Base-by-base conservation (phyloP, 2,329 filamentous ascomycete species). In the Neofusicoccum umdonicola region DNA sequence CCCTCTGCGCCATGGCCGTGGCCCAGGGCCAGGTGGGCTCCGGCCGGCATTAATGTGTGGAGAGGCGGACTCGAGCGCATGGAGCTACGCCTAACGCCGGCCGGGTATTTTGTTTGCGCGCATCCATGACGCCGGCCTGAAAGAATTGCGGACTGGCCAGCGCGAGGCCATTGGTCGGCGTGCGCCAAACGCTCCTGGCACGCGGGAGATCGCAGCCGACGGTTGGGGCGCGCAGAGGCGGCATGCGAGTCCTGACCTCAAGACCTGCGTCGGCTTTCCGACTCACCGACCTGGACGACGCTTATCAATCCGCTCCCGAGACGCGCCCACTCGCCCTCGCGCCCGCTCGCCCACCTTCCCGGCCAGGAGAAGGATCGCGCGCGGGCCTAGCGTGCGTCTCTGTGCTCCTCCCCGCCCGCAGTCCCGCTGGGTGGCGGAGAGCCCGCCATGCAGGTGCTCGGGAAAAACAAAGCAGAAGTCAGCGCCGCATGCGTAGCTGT, bases 51-150 rank as follows among this genome's bases (percentile, higher is more conserved):
- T 60, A 60, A 31, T 60, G 56, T 47, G 56, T 27, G 31, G 22
- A 37, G 56, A 41, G 12, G 52, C 50, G 52, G 37, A n/a, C 35
- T 37, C 50, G 34, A 54, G 35, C 42, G 56, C 41, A 60, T 47
- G 56, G 56, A 60, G 56, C 56, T 35, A 60, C 31, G 56, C 56
- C 56, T 60, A 60, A 60, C 56, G 56, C 56, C 56, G 56, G 56
- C 11, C 56, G 41, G 56, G 27, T 8, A 35, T 34, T 37, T 44
- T 17, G 52, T 42, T 6, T 11, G 50, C 15, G 5, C 50, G 13
- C 41, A 12, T 60, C 42, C 42, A 60, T 47, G 56, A 60, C 56
- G 42, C 41, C 27, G 56, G 37, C 4, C n/a, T 37, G 42, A 47
- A 35, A 60, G 41, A 17, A 9, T 2, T 7, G 37, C 37, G 9